Base-by-base conservation (phyloP, 768 basidiomycete genomes). In the Tylopilus sp. region DNA sequence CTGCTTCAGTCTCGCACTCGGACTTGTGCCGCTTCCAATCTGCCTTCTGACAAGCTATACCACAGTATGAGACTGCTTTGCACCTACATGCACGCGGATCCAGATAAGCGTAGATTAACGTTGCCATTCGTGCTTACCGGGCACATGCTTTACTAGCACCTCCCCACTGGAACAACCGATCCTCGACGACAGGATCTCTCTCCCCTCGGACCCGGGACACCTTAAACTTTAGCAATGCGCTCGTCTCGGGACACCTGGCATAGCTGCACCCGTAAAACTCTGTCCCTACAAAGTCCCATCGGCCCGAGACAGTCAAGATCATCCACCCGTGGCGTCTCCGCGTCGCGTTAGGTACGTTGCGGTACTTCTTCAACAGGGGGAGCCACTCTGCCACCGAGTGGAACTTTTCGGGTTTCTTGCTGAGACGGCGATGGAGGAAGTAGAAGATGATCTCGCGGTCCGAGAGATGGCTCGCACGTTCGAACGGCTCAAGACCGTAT, bases 11-110 rank as follows among this genome's bases (percentile, higher is more conserved):
- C 41, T 41, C 48, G 28, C 38, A 31, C 17, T 31, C 29, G 11
- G 38, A 41, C 29, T 41, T 49, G 48, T 41, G 48, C 29, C 48
- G 40, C 47, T 48, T 48, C 36, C 47, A 48, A 16, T 48, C 47
- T 16, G 26, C 47, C 24, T 17, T 49, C 21, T 41, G 48, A 28
- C 21, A 41, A 9, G 29, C 21, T n/a, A 17, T 24, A n/a, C 38
- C 48, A n/a, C 38, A 24, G 29, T 41, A 49, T 10, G 37, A 49
- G 22, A 41, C 48, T 1, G 37, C 48, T 21, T 40, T 48, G 28
- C 37, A 40, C 26, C 19, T 40, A 17, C 21, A 29, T 19, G n/a
- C 13, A n/a, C 9, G 22, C 16, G 5, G 19, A 22, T 38, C 26
- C 28, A 37, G 5, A 14, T 26, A 6, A 5, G 25, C 17, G n/a